Conservation (phyloP, 805 yeast genomes). For the Candida sonorensis region DNA sequence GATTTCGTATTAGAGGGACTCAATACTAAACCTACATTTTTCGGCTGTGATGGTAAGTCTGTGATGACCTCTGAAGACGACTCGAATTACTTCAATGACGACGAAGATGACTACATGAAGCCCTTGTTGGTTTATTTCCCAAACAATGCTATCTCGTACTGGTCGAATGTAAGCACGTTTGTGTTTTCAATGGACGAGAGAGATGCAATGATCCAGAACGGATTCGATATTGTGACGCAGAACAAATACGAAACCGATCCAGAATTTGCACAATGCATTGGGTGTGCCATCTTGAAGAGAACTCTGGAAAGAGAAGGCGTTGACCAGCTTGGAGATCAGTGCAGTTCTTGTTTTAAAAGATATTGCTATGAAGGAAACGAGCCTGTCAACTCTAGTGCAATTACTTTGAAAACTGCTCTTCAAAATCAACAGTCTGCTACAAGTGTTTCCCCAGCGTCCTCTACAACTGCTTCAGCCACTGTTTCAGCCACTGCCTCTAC, state of each 20-base stretch:
- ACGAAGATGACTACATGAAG: conserved; percentile 32
- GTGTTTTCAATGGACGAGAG: conserved; percentile 53
- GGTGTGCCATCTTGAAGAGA: conserved; percentile 76
- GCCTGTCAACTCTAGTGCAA: background rate
- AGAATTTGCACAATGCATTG: conserved; percentile 67
- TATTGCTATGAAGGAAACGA: conserved; percentile 47
- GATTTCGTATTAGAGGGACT: conserved; percentile 54
- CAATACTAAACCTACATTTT: conserved; percentile 62
- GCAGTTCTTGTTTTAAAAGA: conserved; percentile 55
- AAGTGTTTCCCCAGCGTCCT: background rate
- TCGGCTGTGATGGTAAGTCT: conserved; percentile 79
- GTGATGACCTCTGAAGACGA: too few relatives aligned
- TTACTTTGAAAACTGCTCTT: too few relatives aligned
- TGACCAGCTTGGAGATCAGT: conserved; percentile 52
- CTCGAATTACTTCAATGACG: conserved; percentile 38
- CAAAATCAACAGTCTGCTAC: too few relatives aligned
- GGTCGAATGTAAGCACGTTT: conserved; percentile 59
- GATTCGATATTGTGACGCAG: conserved; percentile 59
- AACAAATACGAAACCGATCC: conserved; percentile 51
- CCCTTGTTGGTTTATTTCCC: conserved; percentile 75
- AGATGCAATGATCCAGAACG: conserved; percentile 56
- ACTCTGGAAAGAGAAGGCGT: conserved; percentile 57
- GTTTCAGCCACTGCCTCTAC: background rate
- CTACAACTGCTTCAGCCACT: background rate
- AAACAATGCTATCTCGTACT: conserved; percentile 50